Percentiles rank a stretch among this genome's conserved stretches.
These are phyloP conservation scores for Penicillium nordicum DNA, from an alignment of 2,329 filamentous ascomycete species.

Conservation along the genomic window DNA sequence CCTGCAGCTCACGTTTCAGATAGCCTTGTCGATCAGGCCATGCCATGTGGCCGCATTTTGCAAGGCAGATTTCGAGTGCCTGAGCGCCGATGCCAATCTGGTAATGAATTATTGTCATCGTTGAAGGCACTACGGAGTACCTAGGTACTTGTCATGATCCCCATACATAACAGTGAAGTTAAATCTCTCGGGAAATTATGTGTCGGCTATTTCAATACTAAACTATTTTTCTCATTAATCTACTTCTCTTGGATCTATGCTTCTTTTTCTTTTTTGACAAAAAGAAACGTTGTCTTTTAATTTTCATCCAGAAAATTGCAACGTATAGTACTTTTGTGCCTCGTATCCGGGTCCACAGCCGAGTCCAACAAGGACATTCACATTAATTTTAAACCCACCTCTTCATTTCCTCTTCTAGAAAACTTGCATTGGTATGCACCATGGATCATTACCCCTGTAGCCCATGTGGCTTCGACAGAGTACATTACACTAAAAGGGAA, in stretches of 20 bases:
- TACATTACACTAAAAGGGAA: neutral
- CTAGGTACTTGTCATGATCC: neutral
- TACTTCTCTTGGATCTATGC: neutral
- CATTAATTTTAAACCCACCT: neutral
- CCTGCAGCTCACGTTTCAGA: conserved; percentile 5
- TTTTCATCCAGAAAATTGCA: neutral
- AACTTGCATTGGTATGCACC: neutral
- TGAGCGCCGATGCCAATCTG: neutral
- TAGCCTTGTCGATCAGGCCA: conserved; percentile 8
- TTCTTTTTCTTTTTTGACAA: neutral
- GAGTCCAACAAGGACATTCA: neutral
- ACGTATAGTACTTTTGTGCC: neutral
- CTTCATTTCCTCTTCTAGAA: neutral
- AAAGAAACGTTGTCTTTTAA: neutral
- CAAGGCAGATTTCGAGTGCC: conserved; percentile 6
- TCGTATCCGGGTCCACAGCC: neutral
- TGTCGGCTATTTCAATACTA: neutral
- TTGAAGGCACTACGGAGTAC: neutral
- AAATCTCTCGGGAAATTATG: neutral
- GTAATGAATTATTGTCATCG: neutral
- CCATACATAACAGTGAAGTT: neutral
- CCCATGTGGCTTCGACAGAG: conserved; percentile 1
- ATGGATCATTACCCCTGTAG: neutral
- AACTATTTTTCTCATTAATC: neutral
- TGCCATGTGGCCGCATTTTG: conserved; percentile 10